These are phyloP conservation scores for Phialophora macrospora DNA, from an alignment of 2,329 filamentous ascomycete species.

Conservation along the genomic window DNA sequence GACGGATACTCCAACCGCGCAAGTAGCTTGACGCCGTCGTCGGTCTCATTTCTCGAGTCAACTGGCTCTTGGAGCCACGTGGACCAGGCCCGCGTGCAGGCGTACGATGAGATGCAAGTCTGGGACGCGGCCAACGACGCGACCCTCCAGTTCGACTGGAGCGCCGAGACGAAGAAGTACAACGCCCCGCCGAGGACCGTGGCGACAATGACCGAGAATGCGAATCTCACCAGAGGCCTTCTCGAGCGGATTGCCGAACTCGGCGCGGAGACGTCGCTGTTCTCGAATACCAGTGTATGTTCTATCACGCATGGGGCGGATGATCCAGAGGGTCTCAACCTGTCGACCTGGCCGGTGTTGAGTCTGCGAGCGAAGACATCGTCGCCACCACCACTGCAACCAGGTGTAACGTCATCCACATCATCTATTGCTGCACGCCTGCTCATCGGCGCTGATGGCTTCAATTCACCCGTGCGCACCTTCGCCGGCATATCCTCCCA, in stretches of 20 bases:
- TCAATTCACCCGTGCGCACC: conserved; percentile 87
- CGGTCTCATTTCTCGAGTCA: conserved; percentile 76
- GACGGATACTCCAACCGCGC: conserved; percentile 88
- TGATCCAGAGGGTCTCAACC: conserved; percentile 70
- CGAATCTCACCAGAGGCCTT: conserved; percentile 81
- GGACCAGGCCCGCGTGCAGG: conserved; percentile 73
- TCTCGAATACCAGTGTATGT: conserved; percentile 78
- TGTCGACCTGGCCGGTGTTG: conserved; percentile 86
- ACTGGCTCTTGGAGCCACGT: conserved; percentile 88
- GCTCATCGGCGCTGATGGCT: conserved; percentile 89
- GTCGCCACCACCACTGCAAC: conserved; percentile 27
- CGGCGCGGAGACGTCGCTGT: conserved; percentile 61
- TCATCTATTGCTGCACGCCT: conserved; percentile 72
- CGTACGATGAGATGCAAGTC: conserved; percentile 95
- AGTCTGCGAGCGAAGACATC: conserved; percentile 64
- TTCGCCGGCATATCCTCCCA: conserved; percentile 85
- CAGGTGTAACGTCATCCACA: conserved; percentile 42
- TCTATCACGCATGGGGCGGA: conserved; percentile 75
- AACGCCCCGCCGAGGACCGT: conserved; percentile 63
- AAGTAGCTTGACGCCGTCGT: conserved; percentile 89
- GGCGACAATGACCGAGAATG: conserved; percentile 96
- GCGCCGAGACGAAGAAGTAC: conserved; percentile 46
- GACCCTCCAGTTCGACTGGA: conserved; percentile 86
- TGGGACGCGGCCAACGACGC: conserved; percentile 94
- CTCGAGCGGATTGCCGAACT: conserved; percentile 73